Base-by-base conservation (phyloP, 768 basidiomycete species). In the Boletellus emodensis region DNA sequence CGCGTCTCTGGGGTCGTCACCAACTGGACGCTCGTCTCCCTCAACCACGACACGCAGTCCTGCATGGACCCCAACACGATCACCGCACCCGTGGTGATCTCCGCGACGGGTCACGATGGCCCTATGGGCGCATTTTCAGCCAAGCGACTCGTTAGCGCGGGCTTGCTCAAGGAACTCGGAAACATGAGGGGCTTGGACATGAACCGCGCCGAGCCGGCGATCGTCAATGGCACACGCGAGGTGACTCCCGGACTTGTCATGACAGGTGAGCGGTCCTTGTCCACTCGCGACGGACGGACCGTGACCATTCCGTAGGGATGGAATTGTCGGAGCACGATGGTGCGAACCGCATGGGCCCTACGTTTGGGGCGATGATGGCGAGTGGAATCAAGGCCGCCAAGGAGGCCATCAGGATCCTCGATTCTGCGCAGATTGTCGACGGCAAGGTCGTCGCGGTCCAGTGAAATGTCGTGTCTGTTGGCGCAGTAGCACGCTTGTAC, bases 121-220 rank as follows among this genome's bases (percentile, higher is more conserved):
- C 83, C 82, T 3, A 87, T 88, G 82, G 87, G 87, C 39, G 87
- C 87, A 3, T 90, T 90, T 71, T 83, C 81, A 12, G 87, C 87
- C 53, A 90, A 89, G 68, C 76, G 87, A 34, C 75, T 90, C 48
- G 85, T 87, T 39, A 85, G 84, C 60, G 78, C 82, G 36, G 87
- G 87, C n/a, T 66, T 89, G 57, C 67, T 82, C 56, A 84, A 83
- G 67, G 81, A 83, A 65, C 75, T 89, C 30, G 87, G 87, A 8
- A 85, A 88, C 64, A 90, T 89, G 87, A 75, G 82, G 36, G 84
- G 85, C 10, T 71, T 90, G 54, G 86, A 88, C 70, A 90, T 89
- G 87, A 84, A 80, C 64, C 80, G 83, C 37, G 83, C 87, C n/a
- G 87, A 89, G 66, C 85, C 86, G 4, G 82, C 80, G n/a, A 89